Percentiles rank a stretch among this genome's conserved stretches.
Evolutionary conservation across 1,284 basidiomycete genomes (phyloP).

Genomic region (Fomitiporia mediterranea): DNA sequence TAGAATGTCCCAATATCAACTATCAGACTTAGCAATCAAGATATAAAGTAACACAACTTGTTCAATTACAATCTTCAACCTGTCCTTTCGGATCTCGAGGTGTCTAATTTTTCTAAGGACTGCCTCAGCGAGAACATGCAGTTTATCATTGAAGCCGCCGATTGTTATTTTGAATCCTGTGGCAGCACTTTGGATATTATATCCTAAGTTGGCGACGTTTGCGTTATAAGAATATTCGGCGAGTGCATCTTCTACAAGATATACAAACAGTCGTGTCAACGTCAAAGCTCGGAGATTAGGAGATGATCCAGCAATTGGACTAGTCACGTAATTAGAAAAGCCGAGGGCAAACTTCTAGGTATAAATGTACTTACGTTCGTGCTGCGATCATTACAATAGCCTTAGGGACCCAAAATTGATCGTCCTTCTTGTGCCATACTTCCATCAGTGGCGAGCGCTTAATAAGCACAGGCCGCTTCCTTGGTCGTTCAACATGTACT

Average conservation of each 20-base stretch:
- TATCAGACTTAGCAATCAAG: background rate
- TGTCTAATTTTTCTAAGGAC: slow-evolving; percentile 61
- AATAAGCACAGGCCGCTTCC: slow-evolving; percentile 71
- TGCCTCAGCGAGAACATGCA: slow-evolving; percentile 67
- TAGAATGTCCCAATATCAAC: background rate
- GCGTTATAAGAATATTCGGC: slow-evolving; percentile 94
- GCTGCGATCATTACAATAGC: slow-evolving; percentile 70
- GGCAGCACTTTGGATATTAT: slow-evolving; percentile 62
- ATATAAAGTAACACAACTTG: slow-evolving; percentile 49
- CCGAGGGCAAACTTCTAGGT: background rate
- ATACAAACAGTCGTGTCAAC: slow-evolving; percentile 71
- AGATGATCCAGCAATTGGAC: slow-evolving; percentile 48
- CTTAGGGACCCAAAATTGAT: slow-evolving; percentile 88
- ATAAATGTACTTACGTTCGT: slow-evolving; percentile 55
- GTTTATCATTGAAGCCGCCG: slow-evolving; percentile 93
- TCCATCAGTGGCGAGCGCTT: slow-evolving; percentile 64
- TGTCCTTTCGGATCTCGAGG: slow-evolving; percentile 64
- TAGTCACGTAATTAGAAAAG: slow-evolving; percentile 26
- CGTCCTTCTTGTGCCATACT: slow-evolving; percentile 95
- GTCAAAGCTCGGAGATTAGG: slow-evolving; percentile 56
- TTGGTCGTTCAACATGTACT: slow-evolving; percentile 43
- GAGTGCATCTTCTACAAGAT: slow-evolving; percentile 85
- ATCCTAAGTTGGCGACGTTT: slow-evolving; percentile 83
- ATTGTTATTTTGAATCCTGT: slow-evolving; percentile 71
- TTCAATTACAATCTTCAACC: slow-evolving; percentile 84